phyloP scores from a whole-genome alignment of 768 basidiomycete species.

The Asterophora parasitica region DNA sequence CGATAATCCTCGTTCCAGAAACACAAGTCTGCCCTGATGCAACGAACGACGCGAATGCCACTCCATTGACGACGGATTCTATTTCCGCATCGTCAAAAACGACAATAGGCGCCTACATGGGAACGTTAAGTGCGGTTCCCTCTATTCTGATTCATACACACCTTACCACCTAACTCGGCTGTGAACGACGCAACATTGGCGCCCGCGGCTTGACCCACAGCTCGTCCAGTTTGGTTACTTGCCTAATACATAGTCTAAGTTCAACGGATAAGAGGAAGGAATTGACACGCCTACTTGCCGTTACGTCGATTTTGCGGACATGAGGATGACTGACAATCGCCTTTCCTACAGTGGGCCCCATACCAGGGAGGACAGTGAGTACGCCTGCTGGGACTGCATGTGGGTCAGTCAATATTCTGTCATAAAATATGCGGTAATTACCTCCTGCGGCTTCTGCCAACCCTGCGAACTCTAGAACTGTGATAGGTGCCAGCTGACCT shows the following conservation, averaged over 20 bases:
- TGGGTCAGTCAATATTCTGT: not conserved
- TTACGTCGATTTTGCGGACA: conserved; percentile 80
- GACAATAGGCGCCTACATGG: conserved; percentile 65
- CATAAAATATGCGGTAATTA: conserved; percentile 20
- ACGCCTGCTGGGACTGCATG: conserved; percentile 70
- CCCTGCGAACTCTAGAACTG: conserved; percentile 71
- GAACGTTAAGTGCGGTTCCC: not conserved
- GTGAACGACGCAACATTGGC: conserved; percentile 70
- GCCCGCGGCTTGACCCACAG: conserved; percentile 69
- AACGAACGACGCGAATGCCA: conserved; percentile 78
- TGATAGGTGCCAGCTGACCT: conserved; percentile 66
- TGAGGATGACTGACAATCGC: conserved; percentile 60
- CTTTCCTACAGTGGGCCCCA: conserved; percentile 58
- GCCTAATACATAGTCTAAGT: conserved; percentile 39
- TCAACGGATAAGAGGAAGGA: not conserved
- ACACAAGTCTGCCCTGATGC: conserved; percentile 90
- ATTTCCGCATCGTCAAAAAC: conserved; percentile 79
- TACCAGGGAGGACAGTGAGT: conserved; percentile 70
- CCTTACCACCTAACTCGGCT: conserved; percentile 86
- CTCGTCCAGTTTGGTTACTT: conserved; percentile 73
- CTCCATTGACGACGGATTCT: conserved; percentile 72
- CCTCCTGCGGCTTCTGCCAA: conserved; percentile 64
- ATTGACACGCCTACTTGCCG: conserved; percentile 39
- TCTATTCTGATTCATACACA: conserved; percentile 19
- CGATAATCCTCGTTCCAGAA: conserved; percentile 80